Conservation (phyloP, 2,329 filamentous ascomycete species). For the Aureobasidium uvarum region DNA sequence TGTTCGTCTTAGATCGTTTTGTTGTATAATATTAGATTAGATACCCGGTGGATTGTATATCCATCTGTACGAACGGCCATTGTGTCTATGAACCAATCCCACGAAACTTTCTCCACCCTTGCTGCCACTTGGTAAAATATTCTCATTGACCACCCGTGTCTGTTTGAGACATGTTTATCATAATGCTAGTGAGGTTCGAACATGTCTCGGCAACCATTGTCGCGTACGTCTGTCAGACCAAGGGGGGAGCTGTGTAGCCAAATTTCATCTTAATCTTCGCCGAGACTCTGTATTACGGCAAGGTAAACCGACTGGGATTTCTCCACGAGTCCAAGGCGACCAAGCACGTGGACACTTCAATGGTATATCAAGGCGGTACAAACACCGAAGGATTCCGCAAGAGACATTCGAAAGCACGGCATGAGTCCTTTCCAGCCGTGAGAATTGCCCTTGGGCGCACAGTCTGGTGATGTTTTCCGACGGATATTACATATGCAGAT, state of each 20-base stretch:
- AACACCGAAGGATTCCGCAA: not conserved
- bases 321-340: not conserved
- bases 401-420: not conserved
- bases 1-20: not conserved
- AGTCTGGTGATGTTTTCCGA: not conserved
- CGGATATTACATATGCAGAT: not conserved
- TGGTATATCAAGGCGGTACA: not conserved
- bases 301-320: not conserved
- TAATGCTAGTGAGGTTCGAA: not conserved
- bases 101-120: not conserved
- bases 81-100: too few relatives aligned
- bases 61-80: not conserved
- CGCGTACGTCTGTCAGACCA: not conserved
- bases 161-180: not conserved
- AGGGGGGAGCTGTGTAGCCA: not conserved
- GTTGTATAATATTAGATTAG: not conserved
- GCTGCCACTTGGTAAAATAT: not conserved
- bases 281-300: not conserved
- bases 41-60: not conserved
- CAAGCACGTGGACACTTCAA: not conserved
- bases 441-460: not conserved
- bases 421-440: not conserved
- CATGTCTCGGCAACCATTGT: not conserved
- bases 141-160: not conserved
- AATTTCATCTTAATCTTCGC: not conserved